Evolutionary conservation across 2,329 filamentous ascomycete species (phyloP), one percentile per base, ranked within the genome.

Genomic region (Colletotrichum agaves): DNA sequence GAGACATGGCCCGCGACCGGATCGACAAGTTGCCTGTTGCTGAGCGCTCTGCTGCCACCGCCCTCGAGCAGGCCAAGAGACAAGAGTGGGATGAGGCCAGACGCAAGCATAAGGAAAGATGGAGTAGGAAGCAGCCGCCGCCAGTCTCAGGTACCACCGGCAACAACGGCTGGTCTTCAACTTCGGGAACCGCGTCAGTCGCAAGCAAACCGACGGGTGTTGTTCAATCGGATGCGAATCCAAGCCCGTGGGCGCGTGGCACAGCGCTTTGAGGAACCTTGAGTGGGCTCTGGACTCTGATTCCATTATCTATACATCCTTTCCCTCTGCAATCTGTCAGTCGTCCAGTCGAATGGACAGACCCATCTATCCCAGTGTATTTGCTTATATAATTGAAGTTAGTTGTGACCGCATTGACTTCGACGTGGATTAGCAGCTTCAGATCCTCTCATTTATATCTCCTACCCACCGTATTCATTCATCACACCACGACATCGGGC

Each of bases 401-500:
- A 33, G 3, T 5, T 12, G n/a, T 17, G 27, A 49, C 46, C 21
- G 41, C 55, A 58, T 27, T 46, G 55, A 46, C 55, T 17, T 47
- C 23, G 2, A 8, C n/a, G 27, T 17, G 3, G 31, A 35, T 31
- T 56, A 56, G 8, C 35, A 7, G 52, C 52, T 15, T 41, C 37
- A 41, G 55, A 46, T 35, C 27, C 55, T 46, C 39, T 58, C 23
- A 35, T 44, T 15, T 58, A n/a, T 39, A 46, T 58, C 39, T 21
- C 15, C 17, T 39, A n/a, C n/a, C n/a, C n/a, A n/a, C n/a, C n/a
- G n/a, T n/a, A n/a, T n/a, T n/a, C n/a, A n/a, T n/a, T n/a, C n/a
- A 58, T 33, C 37, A 46, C 47, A 50, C 27, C 15, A 50, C 15
- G 47, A 59, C 44, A 60, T 50, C 44, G 33, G 57, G 44, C 58